These are phyloP conservation scores for Thielaviopsis populi DNA, from an alignment of 2,329 filamentous ascomycete species.

Conservation along the genomic window DNA sequence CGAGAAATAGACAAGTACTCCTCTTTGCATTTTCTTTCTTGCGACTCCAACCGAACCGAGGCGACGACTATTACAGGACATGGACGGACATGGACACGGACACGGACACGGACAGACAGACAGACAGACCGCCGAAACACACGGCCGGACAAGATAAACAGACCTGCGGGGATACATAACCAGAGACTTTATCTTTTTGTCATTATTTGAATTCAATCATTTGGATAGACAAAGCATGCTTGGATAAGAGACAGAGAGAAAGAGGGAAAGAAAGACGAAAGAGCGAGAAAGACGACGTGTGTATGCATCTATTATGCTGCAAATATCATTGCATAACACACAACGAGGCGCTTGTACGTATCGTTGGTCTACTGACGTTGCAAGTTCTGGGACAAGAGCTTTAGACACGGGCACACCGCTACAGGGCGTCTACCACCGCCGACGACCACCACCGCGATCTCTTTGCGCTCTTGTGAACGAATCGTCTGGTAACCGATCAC, in stretches of 20 bases:
- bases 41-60: background rate
- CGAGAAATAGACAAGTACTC: slow-evolving; percentile 46
- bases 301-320: background rate
- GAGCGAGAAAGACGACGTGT: background rate
- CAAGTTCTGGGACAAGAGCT: background rate
- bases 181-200: background rate
- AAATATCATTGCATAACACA: background rate
- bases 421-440: background rate
- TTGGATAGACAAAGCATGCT: background rate
- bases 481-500: slow-evolving; percentile 20
- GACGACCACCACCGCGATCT: background rate
- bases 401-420: background rate
- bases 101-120: background rate
- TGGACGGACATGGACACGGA: background rate
- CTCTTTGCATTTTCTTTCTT: background rate
- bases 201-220: background rate
- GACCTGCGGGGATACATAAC: slow-evolving; percentile 3
- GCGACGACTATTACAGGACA: background rate
- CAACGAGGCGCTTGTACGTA: background rate
- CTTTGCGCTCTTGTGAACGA: background rate
- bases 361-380: background rate
- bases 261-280: background rate
- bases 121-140: background rate
- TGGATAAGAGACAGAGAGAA: background rate
- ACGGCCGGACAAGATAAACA: background rate